Evolutionary conservation across 2,329 filamentous ascomycete species (phyloP).

Genomic region (Botrytis deweyae): DNA sequence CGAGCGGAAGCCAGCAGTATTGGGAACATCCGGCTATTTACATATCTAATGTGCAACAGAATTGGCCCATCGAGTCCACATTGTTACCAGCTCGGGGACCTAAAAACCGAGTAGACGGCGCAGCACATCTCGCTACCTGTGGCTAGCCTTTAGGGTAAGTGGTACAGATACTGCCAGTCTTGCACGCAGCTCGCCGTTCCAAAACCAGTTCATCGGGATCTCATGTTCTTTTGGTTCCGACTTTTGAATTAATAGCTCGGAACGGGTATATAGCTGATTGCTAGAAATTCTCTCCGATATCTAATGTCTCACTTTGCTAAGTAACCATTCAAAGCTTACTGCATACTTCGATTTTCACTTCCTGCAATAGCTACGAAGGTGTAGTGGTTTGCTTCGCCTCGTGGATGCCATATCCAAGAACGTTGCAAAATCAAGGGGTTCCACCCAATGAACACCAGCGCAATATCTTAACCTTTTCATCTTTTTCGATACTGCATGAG

Average conservation of each 20-base stretch:
- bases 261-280: background rate
- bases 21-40: conserved; percentile 21
- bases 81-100: conserved; percentile 24
- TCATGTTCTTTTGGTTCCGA: conserved; percentile 9
- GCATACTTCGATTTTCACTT: background rate
- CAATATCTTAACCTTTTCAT: background rate
- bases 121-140: conserved; percentile 21
- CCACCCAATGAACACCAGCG: background rate
- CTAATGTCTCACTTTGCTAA: background rate
- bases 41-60: conserved; percentile 20
- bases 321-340: background rate
- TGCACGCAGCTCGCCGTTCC: conserved; percentile 21
- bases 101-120: conserved; percentile 24
- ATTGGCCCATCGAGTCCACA: conserved; percentile 18
- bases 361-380: background rate
- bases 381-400: conserved; percentile 9
- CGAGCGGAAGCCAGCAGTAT: conserved; percentile 21
- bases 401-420: conserved; percentile 10
- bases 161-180: conserved; percentile 19
- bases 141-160: conserved; percentile 18
- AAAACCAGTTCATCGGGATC: conserved; percentile 23
- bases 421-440: conserved; percentile 2
- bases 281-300: background rate
- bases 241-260: conserved; percentile 2
- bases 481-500: background rate